Evolutionary conservation across 805 yeast genomes (phyloP), one percentile per base, ranked within the genome.

Genomic region (Blastobotrys chiropterorum): DNA sequence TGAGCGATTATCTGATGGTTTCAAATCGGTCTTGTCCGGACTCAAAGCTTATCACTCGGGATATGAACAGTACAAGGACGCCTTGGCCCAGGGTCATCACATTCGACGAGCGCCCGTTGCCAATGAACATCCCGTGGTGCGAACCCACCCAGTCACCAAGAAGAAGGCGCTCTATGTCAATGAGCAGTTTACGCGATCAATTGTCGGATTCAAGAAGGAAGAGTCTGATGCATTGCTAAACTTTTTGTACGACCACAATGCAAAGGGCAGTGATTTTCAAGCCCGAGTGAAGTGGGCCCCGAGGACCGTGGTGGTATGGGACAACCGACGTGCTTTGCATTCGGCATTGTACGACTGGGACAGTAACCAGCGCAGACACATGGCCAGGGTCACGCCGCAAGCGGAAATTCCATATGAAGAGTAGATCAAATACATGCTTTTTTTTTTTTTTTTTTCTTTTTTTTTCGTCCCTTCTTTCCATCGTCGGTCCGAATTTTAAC

Each of bases 331-430:
- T 60, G 76, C 81, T 13, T 67, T 79, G 34, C 92, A 86, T 64
- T 74, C 88, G 14, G 89, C 89, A 14, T 72, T 81, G 22, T 73
- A 80, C 46, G 92, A 86, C 64, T 85, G 87, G 85, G 85, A 79
- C 51, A 73, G 78, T 45, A 81, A 83, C 19, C 78, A 76, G 38
- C 72, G 79, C 19, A 78, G 94, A 67, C 92, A 85, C 59, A 86
- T 86, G 14, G 82, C 81, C 70, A 76, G 92, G 68, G 73, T 84
- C 53, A 85, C 90, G 22, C 86, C 90, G 3, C 80, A 82, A 63
- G 92, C 83, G 16, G 92, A 86, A 64, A 73, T 84, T 63, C 63
- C 63, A 5, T 58, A 42, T 44, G 59, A 56, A 46, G 43, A 40
- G 43, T 40, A 40, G 34, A 26, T 26, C 5, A n/a, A n/a, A n/a